Base-by-base conservation (phyloP, 768 basidiomycete species). In the Trametes villosa region DNA sequence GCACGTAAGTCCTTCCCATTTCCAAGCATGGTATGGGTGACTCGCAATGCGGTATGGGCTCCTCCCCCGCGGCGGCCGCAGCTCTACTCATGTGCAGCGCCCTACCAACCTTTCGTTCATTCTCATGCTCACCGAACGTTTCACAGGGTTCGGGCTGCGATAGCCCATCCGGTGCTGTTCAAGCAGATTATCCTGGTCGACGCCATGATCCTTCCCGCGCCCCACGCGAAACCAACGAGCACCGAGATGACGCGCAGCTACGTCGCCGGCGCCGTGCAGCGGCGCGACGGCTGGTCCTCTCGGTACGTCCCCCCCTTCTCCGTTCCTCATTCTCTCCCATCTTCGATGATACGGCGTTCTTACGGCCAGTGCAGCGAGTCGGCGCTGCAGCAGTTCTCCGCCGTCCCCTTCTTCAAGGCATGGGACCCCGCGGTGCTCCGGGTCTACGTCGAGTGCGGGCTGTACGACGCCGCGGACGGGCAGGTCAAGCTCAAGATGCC, bases 101-200 rank as follows among this genome's bases (percentile, higher is more conserved):
- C n/a, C n/a, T n/a, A n/a, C n/a, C n/a, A n/a, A n/a, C n/a, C n/a
- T n/a, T n/a, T n/a, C n/a, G n/a, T n/a, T n/a, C n/a, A n/a, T n/a
- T n/a, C n/a, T n/a, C n/a, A n/a, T n/a, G n/a, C n/a, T n/a, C n/a
- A n/a, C n/a, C n/a, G n/a, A n/a, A n/a, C n/a, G n/a, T n/a, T n/a
- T n/a, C n/a, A n/a, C 64, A 92, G 89, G 17, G 71, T 83, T n/a
- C 81, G 86, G 38, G 91, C 86, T 1, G 89, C 91, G 2, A 65
- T 86, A 26, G 78, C 81, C 41, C 76, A 78, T 58, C 92, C 92
- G 0, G 74, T 76, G 1, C 76, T 95, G 8, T 95, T 94, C 75
- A 78, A 85, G 31, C 83, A 84, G 0, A 75, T 96, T 38, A 75
- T 92, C 41, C 80, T 96, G 24, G 72, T 94, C 27, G 95, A 97